These are phyloP conservation scores for Aspergillus incahuasiensis DNA, from an alignment of 495 filamentous ascomycete species.

Conservation along the genomic window DNA sequence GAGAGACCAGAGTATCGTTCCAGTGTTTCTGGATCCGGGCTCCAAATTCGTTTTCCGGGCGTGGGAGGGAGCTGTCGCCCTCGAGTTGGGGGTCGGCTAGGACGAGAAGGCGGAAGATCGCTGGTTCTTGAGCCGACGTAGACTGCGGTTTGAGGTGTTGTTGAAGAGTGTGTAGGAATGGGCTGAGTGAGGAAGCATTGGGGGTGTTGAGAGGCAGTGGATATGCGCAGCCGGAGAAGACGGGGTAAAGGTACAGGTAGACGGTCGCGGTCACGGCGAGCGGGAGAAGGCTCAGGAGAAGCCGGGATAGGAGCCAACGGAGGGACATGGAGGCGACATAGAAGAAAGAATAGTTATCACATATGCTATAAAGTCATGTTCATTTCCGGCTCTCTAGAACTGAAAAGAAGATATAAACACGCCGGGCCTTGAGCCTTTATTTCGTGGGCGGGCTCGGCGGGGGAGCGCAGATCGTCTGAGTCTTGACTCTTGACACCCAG, in stretches of 20 bases:
- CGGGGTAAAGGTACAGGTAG: constrained; percentile 86
- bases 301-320: constrained; percentile 55
- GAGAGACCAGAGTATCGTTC: not conserved
- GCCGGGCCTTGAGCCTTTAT: not conserved
- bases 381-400: not conserved
- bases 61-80: constrained; percentile 77
- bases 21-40: constrained; percentile 10
- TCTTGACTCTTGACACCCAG: not conserved
- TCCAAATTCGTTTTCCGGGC: constrained; percentile 49
- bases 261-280: constrained; percentile 61
- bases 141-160: constrained; percentile 37
- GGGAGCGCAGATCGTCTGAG: not conserved
- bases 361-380: not conserved
- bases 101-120: constrained; percentile 79
- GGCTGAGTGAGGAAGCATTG: not conserved
- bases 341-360: not conserved
- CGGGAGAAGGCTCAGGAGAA: constrained; percentile 62
- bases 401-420: not conserved
- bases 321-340: constrained; percentile 41
- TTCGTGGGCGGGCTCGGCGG: constrained; percentile 3
- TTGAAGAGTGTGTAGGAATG: constrained; percentile 40
- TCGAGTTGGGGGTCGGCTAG: constrained; percentile 95
- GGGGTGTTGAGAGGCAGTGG: constrained; percentile 45
- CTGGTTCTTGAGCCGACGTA: constrained; percentile 23
- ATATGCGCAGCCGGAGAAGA: constrained; percentile 79